A percentile compares a stretch with the other conserved stretches of the same genome.
Evolutionary conservation across 2,329 filamentous ascomycete genomes (phyloP).

Genomic region (Alternaria sp.): DNA sequence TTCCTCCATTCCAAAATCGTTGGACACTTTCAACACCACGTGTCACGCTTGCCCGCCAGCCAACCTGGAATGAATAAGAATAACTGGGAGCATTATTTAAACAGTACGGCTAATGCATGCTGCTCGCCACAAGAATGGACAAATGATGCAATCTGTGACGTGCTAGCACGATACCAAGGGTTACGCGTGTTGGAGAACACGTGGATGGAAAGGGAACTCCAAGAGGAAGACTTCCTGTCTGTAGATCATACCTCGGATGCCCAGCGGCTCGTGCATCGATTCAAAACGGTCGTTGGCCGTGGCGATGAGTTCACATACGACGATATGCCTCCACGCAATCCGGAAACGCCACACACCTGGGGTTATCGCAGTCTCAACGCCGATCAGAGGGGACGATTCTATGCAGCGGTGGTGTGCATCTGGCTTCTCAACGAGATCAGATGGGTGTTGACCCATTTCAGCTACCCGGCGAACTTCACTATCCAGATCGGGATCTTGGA

Average conservation of each 20-base stretch:
- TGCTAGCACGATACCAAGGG: constrained; percentile 34
- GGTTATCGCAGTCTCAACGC: constrained; percentile 17
- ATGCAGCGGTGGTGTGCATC: constrained; percentile 24
- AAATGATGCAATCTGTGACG: constrained; percentile 23
- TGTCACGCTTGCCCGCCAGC: constrained; percentile 7
- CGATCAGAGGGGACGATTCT: constrained; percentile 31
- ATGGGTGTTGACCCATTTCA: constrained; percentile 30
- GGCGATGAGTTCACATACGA: constrained; percentile 10
- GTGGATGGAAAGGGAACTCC: constrained; percentile 28
- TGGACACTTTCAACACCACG: constrained; percentile 13
- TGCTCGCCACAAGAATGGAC: constrained; percentile 14
- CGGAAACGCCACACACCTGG: constrained; percentile 3
- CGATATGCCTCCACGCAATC: neutral
- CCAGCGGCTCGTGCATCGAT: constrained; percentile 1
- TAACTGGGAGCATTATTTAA: constrained; percentile 8
- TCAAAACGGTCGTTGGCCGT: constrained; percentile 6
- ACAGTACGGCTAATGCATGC: neutral
- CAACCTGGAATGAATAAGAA: neutral
- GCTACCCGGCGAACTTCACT: constrained; percentile 5
- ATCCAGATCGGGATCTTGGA: constrained; percentile 3
- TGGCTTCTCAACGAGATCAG: constrained; percentile 36
- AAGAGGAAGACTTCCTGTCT: constrained; percentile 19
- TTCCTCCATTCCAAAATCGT: constrained; percentile 27
- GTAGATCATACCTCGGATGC: constrained; percentile 9
- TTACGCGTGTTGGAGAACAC: constrained; percentile 26